Conservation (phyloP, 2,329 filamentous ascomycete species). For the Penicillium sp. region DNA sequence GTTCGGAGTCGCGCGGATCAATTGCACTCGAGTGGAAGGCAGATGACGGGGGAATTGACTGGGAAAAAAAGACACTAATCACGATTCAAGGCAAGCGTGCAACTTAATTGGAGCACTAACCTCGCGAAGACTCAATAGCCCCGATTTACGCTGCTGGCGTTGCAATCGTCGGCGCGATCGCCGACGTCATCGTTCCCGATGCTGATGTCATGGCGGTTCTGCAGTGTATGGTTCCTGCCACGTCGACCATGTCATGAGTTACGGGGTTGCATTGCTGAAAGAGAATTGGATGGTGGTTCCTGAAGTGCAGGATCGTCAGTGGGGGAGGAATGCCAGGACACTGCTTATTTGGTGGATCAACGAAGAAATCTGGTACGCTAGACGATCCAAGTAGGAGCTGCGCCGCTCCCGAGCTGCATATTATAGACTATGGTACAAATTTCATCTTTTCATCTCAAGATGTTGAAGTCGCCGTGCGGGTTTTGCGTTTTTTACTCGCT, state of each 20-base stretch:
- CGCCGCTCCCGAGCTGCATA: not conserved
- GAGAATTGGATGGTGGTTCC: slow-evolving; percentile 3
- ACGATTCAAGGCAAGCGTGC: not conserved
- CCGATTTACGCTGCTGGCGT: slow-evolving; percentile 5
- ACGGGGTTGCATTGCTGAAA: slow-evolving; percentile 12
- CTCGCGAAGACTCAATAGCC: slow-evolving; percentile 9
- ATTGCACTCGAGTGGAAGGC: not conserved
- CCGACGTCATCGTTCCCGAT: slow-evolving; percentile 19
- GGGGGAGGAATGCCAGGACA: slow-evolving; percentile 7
- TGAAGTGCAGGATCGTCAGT: slow-evolving; percentile 3
- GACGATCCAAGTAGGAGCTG: not conserved
- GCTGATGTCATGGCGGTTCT: slow-evolving; percentile 19
- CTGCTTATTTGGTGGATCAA: slow-evolving; percentile 18
- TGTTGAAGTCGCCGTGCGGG: slow-evolving; percentile 4
- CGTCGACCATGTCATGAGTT: slow-evolving; percentile 13
- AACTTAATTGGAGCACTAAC: not conserved
- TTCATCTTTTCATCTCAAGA: not conserved
- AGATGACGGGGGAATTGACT: too few relatives aligned
- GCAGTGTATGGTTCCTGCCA: slow-evolving; percentile 5
- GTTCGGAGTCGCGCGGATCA: slow-evolving; percentile 1
- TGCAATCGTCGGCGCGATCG: slow-evolving; percentile 13
- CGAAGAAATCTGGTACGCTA: not conserved
- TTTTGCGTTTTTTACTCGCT: slow-evolving; percentile 26
- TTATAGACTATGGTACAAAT: too few relatives aligned
- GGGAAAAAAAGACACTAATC: not conserved